Percentiles rank a stretch among this genome's conserved stretches.
These are phyloP conservation scores for Hypoxylon fuscum DNA, from an alignment of 495 filamentous ascomycete species.

Conservation along the genomic window DNA sequence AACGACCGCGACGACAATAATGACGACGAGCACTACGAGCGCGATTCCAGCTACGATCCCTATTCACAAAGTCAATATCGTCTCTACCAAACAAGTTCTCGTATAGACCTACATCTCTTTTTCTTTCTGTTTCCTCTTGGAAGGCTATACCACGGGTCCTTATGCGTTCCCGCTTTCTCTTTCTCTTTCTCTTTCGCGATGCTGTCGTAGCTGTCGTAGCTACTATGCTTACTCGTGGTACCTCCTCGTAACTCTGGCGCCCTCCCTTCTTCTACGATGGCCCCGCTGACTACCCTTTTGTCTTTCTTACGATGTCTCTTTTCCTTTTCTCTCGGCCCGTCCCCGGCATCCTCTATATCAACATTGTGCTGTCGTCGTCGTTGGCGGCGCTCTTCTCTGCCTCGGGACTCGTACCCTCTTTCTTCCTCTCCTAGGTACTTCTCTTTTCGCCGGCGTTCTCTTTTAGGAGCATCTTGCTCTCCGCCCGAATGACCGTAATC, in stretches of 20 bases:
- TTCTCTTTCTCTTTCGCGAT: conserved; percentile 53
- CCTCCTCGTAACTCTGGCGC: conserved; percentile 47
- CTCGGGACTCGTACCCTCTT: conserved; percentile 39
- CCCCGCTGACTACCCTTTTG: conserved; percentile 72
- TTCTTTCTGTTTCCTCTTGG: conserved; percentile 51
- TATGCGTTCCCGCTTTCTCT: conserved; percentile 39
- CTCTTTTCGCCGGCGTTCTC: conserved; percentile 45
- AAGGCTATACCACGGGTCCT: conserved; percentile 19
- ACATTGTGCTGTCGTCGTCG: conserved; percentile 41
- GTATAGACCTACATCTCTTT: conserved; percentile 55
- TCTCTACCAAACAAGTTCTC: background rate
- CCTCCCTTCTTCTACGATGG: conserved; percentile 72
- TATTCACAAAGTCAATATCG: conserved; percentile 43
- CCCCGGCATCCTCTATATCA: conserved; percentile 28
- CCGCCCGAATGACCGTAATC: conserved; percentile 30
- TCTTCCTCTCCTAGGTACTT: conserved; percentile 40
- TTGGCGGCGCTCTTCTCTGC: conserved; percentile 44
- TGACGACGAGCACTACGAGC: conserved; percentile 71
- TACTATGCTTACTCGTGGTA: conserved; percentile 42
- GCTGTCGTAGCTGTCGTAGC: conserved; percentile 51
- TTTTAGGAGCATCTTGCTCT: conserved; percentile 43
- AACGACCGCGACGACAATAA: conserved; percentile 77
- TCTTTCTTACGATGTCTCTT: conserved; percentile 52
- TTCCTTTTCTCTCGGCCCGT: conserved; percentile 42
- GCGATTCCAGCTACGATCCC: conserved; percentile 62